Evolutionary conservation across 1,284 basidiomycete genomes (phyloP), one percentile per base, ranked within the genome.

Genomic region (Cryptococcus sp.): DNA sequence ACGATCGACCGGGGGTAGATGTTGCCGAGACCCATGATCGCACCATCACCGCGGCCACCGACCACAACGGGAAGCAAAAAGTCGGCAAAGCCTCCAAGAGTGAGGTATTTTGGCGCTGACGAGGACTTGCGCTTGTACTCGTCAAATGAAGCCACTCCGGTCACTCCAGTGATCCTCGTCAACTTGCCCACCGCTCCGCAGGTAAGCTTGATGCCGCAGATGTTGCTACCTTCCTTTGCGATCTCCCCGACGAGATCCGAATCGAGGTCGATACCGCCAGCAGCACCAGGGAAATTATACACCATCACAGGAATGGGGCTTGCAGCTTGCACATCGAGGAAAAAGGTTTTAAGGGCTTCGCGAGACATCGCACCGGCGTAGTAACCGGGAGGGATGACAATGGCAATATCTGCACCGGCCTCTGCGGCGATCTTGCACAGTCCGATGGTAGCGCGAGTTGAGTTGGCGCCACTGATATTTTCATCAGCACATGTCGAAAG

Each of bases 171-270:
- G 64, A 95, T 88, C 49, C 92, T 85, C 23, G 88, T 90, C 66
- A 93, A 83, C 79, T 95, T 95, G 55, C 92, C 92, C 60, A 95
- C 89, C 64, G 89, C 89, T 45, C 90, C 91, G 71, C 92, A 94
- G 30, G 91, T 93, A 65, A 93, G 83, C 79, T 94, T 95, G 60
- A 93, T 87, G 35, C 92, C 92, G 70, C 84, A 87, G 55, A 81
- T 78, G 72, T 82, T 81, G 60, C 74, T 62, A 25, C 77, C 78
- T 54, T 69, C 85, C 23, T 75, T 76, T 2, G 90, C 90, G 52
- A 95, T 84, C 66, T 91, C 88, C 19, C 84, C 84, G 69, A 95
- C 87, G 46, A 91, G 78, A 75, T 93, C 90, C 13, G 90, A 91
- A 78, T 93, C 89, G 62, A 94, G 77, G 79, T 94, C 89, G 67